A percentile compares a stretch with the other conserved stretches of the same genome.
phyloP scores from a whole-genome alignment of 805 yeast species.

The Wickerhamia fluorescens region DNA sequence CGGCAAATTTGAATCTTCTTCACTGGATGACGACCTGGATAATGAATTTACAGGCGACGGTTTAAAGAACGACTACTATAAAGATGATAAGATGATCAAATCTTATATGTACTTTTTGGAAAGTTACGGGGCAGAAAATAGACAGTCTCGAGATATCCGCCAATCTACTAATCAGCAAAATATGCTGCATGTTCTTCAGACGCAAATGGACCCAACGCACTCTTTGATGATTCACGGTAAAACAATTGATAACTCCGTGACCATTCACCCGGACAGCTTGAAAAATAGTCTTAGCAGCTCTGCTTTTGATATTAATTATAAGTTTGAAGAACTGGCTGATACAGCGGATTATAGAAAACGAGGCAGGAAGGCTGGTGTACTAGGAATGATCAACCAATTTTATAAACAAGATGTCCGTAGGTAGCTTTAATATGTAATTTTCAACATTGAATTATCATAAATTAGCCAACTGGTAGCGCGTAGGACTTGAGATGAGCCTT shows the following conservation, averaged over 20 bases:
- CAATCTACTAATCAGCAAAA: background rate
- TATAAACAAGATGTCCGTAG: slow-evolving; percentile 44
- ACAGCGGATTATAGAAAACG: slow-evolving; percentile 23
- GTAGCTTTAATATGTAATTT: no score
- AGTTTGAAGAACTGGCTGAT: slow-evolving; percentile 20
- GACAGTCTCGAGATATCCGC: slow-evolving; percentile 1
- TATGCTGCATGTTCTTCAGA: background rate
- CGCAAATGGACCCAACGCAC: slow-evolving; percentile 10
- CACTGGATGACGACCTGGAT: slow-evolving; percentile 10
- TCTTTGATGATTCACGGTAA: slow-evolving; percentile 8
- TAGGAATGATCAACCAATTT: slow-evolving; percentile 75
- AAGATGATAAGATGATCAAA: slow-evolving; percentile 86
- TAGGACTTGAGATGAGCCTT: background rate
- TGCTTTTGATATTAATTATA: slow-evolving; percentile 20
- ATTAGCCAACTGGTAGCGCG: no score
- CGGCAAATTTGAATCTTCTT: slow-evolving; percentile 8
- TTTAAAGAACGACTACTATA: slow-evolving; percentile 33
- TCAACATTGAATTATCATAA: no score
- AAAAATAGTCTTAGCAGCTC: slow-evolving; percentile 15
- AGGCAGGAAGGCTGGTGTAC: slow-evolving; percentile 47
- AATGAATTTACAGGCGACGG: slow-evolving; percentile 14
- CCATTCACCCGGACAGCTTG: background rate
- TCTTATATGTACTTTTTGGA: slow-evolving; percentile 84
- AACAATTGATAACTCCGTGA: background rate
- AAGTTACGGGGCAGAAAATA: slow-evolving; percentile 48